Evolutionary conservation across 2,329 filamentous ascomycete species (phyloP).

Genomic region (Colletotrichum musae): DNA sequence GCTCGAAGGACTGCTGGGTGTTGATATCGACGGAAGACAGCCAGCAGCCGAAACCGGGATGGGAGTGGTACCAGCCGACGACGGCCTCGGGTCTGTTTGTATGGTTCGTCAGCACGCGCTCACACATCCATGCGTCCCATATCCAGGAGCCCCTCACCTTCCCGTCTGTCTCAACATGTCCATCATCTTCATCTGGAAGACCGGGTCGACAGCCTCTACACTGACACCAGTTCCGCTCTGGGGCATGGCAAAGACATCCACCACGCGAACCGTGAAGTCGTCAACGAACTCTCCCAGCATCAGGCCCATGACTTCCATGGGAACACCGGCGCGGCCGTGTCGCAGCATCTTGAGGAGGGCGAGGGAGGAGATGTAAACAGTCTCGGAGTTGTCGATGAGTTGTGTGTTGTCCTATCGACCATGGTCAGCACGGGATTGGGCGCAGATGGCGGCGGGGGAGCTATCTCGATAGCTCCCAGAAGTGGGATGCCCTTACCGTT

Average conservation of each 20-base stretch:
- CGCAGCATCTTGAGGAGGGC: conserved; percentile 98
- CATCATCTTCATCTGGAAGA: conserved; percentile 99
- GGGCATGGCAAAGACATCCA: conserved; percentile 99
- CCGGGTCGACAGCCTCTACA: conserved; percentile 97
- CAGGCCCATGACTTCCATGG: conserved; percentile 99
- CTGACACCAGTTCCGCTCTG: conserved; percentile 98
- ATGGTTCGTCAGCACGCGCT: conserved; percentile 27
- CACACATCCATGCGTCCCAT: conserved; percentile 12
- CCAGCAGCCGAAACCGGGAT: conserved; percentile 99
- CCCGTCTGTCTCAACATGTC: conserved; percentile 99
- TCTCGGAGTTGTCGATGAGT: conserved; percentile 98
- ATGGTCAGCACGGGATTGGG: conserved; percentile 1
- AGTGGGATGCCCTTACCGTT: conserved; percentile 64
- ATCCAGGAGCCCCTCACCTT: conserved; percentile 72
- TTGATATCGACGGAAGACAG: conserved; percentile 99
- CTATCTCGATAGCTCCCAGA: conserved; percentile 27
- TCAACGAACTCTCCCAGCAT: conserved; percentile 99
- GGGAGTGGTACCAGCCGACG: conserved; percentile 99
- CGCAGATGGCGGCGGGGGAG: not conserved
- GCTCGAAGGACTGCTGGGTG: conserved; percentile 99
- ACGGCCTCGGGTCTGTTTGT: conserved; percentile 87
- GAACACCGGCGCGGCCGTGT: conserved; percentile 96
- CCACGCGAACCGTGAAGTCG: conserved; percentile 97
- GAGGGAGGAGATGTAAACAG: conserved; percentile 98
- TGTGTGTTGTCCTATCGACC: conserved; percentile 82